Percentiles rank a stretch among this genome's conserved stretches.
Conservation (phyloP, 495 filamentous ascomycete species). For the Aspergillus sclerotiicarbonarius region DNA sequence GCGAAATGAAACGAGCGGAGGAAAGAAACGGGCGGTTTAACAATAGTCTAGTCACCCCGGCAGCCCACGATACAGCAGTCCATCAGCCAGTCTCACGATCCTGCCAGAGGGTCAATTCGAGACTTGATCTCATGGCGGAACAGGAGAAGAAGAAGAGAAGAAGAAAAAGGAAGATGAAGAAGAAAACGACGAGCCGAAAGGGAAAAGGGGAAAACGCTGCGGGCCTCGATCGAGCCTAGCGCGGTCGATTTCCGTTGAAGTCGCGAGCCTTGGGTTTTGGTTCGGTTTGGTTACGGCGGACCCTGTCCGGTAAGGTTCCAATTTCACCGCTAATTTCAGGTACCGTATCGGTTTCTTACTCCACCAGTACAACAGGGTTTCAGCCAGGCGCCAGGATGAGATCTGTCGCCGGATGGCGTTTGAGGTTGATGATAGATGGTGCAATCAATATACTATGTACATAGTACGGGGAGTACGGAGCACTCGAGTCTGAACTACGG, state of each 20-base stretch:
- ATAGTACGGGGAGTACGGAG: too few species aligned
- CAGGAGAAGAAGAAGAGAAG: conserved; percentile 9
- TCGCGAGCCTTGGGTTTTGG: not conserved
- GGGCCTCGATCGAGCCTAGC: conserved; percentile 7
- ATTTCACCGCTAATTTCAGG: too few species aligned
- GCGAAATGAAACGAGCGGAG: conserved; percentile 17
- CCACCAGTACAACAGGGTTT: not conserved
- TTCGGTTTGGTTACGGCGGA: not conserved
- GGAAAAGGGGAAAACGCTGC: conserved; percentile 7
- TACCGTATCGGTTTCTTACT: not conserved
- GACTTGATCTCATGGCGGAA: conserved; percentile 19
- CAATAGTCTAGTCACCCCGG: conserved; percentile 1
- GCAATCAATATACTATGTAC: not conserved
- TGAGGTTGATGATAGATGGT: not conserved
- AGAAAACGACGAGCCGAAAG: conserved; percentile 2
- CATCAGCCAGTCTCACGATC: conserved; percentile 24
- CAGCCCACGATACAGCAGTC: conserved; percentile 14
- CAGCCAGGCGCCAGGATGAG: conserved; percentile 3
- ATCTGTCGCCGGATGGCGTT: not conserved
- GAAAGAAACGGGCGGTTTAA: conserved; percentile 9
- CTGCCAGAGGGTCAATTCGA: conserved; percentile 28
- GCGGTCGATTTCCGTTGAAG: not conserved
- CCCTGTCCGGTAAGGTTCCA: too few species aligned
- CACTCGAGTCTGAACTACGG: not conserved
- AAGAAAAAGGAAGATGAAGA: conserved; percentile 4